A percentile compares a stretch with the other conserved stretches of the same genome.
Evolutionary conservation across 176 grass and related monocot genomes (phyloP).

Genomic region (Panicum miliaceum): DNA sequence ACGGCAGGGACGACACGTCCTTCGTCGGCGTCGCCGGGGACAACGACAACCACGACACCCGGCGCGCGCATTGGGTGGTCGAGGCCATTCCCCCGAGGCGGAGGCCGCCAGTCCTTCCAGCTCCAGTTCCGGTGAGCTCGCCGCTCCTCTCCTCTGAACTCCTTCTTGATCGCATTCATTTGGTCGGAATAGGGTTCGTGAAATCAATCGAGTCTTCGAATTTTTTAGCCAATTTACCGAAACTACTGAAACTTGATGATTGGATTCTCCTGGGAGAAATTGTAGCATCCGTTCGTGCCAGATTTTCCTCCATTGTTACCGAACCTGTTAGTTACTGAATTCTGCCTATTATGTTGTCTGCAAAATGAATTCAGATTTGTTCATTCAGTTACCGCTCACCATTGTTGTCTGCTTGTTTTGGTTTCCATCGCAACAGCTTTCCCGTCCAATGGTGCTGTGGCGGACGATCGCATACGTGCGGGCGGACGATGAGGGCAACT

Average conservation of each 20-base stretch:
- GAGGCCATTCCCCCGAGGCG: not conserved
- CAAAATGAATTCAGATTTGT: not conserved
- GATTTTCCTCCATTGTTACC: not conserved
- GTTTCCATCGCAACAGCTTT: not conserved
- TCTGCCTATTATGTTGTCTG: not conserved
- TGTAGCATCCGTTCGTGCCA: not conserved
- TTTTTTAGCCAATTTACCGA: not conserved
- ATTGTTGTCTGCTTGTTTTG: not conserved
- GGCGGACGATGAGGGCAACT: not conserved
- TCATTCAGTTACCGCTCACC: not conserved
- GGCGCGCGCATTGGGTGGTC: not conserved
- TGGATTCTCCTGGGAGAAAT: not conserved
- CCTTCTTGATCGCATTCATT: not conserved
- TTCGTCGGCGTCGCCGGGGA: not conserved
- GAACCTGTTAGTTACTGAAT: not conserved
- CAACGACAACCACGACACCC: not conserved
- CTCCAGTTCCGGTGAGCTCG: not conserved
- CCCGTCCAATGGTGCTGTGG: not conserved
- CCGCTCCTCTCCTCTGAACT: not conserved
- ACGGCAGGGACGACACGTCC: not conserved
- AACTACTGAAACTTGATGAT: not conserved
- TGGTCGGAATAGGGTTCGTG: not conserved
- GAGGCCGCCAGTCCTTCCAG: not conserved
- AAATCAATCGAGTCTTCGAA: not conserved
- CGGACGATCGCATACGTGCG: not conserved